Evolutionary conservation across 176 grass and related monocot species (phyloP).

Genomic region (Puccinellia tenuiflora): DNA sequence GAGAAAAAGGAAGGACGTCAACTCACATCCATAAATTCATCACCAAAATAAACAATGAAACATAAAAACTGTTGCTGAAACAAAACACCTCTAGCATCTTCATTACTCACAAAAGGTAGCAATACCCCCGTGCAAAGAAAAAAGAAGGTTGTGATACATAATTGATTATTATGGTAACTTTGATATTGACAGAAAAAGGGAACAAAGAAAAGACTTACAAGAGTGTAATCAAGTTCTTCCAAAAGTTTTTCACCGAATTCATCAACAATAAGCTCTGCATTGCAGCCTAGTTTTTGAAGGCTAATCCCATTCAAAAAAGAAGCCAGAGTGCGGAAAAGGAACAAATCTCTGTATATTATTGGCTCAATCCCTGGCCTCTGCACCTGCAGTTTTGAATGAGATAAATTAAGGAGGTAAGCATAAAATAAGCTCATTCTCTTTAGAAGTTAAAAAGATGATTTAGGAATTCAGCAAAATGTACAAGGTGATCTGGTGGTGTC

Average conservation of each 20-base stretch:
- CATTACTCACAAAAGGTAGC: background rate
- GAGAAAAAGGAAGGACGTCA: constrained; percentile 1
- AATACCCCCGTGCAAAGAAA: background rate
- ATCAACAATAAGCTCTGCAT: constrained; percentile 99
- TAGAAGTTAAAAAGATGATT: background rate
- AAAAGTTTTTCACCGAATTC: constrained; percentile 98
- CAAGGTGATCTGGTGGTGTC: background rate
- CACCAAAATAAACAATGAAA: background rate
- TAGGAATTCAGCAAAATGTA: background rate
- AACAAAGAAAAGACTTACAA: constrained; percentile 55
- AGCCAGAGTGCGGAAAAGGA: constrained; percentile 84
- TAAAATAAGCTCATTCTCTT: background rate
- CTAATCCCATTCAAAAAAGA: constrained; percentile 98
- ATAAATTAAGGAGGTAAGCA: background rate
- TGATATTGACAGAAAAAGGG: background rate
- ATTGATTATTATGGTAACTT: background rate
- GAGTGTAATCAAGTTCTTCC: constrained; percentile 99
- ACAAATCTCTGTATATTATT: constrained; percentile 97
- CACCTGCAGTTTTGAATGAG: constrained; percentile 45
- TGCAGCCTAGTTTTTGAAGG: constrained; percentile 96
- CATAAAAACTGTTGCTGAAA: background rate
- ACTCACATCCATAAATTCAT: background rate
- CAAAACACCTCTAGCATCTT: background rate
- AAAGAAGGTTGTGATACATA: background rate
- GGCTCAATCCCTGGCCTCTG: constrained; percentile 95